Evolutionary conservation across 2,329 filamentous ascomycete species (phyloP).

Genomic region (Tolypocladium pustulatum): DNA sequence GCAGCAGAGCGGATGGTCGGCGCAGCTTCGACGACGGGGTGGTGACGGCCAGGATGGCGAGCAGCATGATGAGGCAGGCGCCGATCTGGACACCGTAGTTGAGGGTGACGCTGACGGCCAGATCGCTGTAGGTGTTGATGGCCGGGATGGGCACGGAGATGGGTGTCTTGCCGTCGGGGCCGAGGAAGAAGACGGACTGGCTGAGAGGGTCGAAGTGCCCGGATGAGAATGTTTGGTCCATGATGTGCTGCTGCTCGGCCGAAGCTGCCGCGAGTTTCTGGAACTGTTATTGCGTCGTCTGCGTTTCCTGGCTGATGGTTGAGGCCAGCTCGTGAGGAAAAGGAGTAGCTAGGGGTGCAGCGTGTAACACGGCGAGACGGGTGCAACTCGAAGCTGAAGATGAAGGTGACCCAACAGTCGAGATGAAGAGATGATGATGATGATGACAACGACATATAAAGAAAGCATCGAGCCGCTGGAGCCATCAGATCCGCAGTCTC

Average conservation of each 20-base stretch:
- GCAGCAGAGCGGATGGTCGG: constrained; percentile 55
- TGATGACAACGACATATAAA: not conserved
- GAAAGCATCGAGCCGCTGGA: not conserved
- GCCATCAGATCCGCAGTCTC: not conserved
- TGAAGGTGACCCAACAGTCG: not conserved
- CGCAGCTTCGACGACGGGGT: constrained; percentile 48
- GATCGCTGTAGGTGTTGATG: constrained; percentile 21
- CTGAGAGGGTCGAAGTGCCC: constrained; percentile 20
- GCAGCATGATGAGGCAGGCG: constrained; percentile 52
- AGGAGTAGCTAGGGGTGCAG: not conserved
- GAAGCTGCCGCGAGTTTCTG: not conserved
- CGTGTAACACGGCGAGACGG: not conserved
- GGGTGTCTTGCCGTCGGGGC: constrained; percentile 17
- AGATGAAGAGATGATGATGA: not conserved
- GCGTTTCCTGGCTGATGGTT: not conserved
- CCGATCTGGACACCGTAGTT: constrained; percentile 64
- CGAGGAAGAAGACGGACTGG: constrained; percentile 25
- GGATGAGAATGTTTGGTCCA: not conserved
- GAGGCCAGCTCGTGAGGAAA: not conserved
- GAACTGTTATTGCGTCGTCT: too few species aligned
- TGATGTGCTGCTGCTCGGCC: constrained; percentile 5
- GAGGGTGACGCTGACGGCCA: constrained; percentile 33
- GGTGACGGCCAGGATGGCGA: constrained; percentile 58
- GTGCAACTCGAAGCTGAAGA: not conserved
- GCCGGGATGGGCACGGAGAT: constrained; percentile 19